Conservation (phyloP, 768 basidiomycete genomes). For the Amanita molliuscula region DNA sequence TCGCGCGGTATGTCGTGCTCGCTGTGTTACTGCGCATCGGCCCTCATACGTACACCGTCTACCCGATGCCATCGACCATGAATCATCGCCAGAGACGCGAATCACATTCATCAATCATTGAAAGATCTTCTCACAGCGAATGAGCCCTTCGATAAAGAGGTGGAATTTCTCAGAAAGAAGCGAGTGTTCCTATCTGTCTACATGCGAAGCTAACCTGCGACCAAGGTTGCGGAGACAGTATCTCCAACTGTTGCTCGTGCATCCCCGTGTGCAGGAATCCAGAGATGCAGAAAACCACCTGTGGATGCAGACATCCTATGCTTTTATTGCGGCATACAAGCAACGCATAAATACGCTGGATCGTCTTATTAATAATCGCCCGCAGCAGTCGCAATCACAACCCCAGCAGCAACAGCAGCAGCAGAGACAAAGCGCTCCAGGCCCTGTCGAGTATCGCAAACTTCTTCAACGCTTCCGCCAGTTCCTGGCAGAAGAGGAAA, state of each 20-base stretch:
- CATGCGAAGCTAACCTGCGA: slow-evolving; percentile 3
- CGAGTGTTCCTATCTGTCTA: slow-evolving; percentile 27
- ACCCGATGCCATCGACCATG: neutral
- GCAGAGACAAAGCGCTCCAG: slow-evolving; percentile 32
- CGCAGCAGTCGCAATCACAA: slow-evolving; percentile 26
- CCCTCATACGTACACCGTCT: neutral
- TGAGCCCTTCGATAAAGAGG: slow-evolving; percentile 76
- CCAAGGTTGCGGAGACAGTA: slow-evolving; percentile 55
- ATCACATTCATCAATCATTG: slow-evolving; percentile 58
- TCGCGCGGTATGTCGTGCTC: slow-evolving; percentile 30
- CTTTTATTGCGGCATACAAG: slow-evolving; percentile 78
- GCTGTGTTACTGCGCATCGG: neutral
- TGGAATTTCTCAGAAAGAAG: slow-evolving; percentile 83
- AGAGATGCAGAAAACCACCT: slow-evolving; percentile 76
- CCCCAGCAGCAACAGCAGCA: slow-evolving; percentile 19
- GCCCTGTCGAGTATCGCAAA: slow-evolving; percentile 77
- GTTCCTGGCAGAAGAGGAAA: slow-evolving; percentile 84
- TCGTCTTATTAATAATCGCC: slow-evolving; percentile 33
- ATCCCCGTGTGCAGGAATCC: slow-evolving; percentile 63
- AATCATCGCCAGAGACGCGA: slow-evolving; percentile 56
- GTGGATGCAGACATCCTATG: slow-evolving; percentile 90
- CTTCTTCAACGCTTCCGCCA: slow-evolving; percentile 81
- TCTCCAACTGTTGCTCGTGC: slow-evolving; percentile 54
- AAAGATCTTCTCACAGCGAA: slow-evolving; percentile 67
- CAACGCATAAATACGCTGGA: slow-evolving; percentile 61